Evolutionary conservation across 331 rosid species (phyloP), one percentile per base, ranked within the genome.

Genomic region (Malus hybrid): DNA sequence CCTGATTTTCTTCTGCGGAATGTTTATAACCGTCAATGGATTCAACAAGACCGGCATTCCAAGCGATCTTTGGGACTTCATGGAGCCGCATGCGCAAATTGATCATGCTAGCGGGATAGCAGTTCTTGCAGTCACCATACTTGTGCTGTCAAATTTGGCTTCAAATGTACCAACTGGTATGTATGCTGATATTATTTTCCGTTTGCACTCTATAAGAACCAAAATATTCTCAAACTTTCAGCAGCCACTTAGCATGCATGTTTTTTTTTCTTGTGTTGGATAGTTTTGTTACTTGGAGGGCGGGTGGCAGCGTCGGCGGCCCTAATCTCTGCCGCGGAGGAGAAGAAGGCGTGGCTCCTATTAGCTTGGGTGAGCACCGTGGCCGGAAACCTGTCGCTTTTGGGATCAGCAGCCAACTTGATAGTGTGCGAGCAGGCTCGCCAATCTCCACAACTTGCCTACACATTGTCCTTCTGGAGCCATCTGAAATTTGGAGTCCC

Each of bases 111-210:
- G 84, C 24, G 99, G 97, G 60, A 77, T 82, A 73, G 86, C 83
- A 46, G 48, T 90, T 54, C 97, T 95, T 66, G 87, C 97, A 31
- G 20, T 92, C 7, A 96, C 90, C 77, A 85, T 95, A 59, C 83
- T 92, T 31, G 62, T 76, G 67, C 86, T 95, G 31, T 95, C 97
- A 80, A 95, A 95, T 67, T 72, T 95, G 85, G 99, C 96, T 33
- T 92, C 97, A 67, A 95, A 95, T 73, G 97, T 92, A 28, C 97
- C 99, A 69, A 95, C 96, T 7, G 99, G 99, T 95, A 86, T 50
- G 56, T 6, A 15, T 15, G n/a, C 16, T 50, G 56, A 15, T 15
- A 50, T 50, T 50, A 50, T 50, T 50, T 50, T 42, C n/a, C 16
- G n/a, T 15, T 50, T 50, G 56, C n/a, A 50, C 7, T 15, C n/a